Base-by-base conservation (phyloP, 805 yeast genomes). In the Ogataea paraovalis region DNA sequence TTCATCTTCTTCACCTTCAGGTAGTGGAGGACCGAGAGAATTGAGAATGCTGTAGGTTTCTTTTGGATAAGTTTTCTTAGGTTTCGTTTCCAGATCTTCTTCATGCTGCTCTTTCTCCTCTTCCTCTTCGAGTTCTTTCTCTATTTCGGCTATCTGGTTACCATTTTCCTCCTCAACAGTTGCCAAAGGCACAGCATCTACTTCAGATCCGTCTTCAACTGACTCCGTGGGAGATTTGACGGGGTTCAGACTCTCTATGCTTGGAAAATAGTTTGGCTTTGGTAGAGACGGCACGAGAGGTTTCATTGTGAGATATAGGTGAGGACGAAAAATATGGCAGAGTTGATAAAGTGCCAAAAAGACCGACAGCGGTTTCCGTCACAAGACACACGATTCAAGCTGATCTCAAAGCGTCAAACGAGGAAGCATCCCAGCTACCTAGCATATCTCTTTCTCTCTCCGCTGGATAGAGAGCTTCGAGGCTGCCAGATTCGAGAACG, bases 1-100 rank as follows among this genome's bases (percentile, higher is more conserved):
- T 4, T 51, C 58, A 19, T 56, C 48, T 21, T 57, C 61, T 22
- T 23, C 39, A 25, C 33, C 44, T 20, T 32, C 39, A 12, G 30
- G 37, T 32, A 39, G 12, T 12, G 37, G 39, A 19, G 22, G 23
- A 9, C 46, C 46, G 14, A 44, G n/a, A 8, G 39, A 30, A 25
- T 44, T 44, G 12, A 41, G 23, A 3, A 22, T 13, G 9, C 38
- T 16, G 10, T 27, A 19, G 6, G 30, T 27, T 28, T 46, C 51
- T 41, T 44, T 43, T 20, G 44, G 47, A 23, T 41, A 41, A 21
- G 4, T 28, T 23, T 40, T 34, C 38, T 42, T 41, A 14, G 33
- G 32, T 13, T 33, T 42, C 3, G 46, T 44, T 20, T 40, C 48
- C 20, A 25, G 39, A 5, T 40, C 21, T n/a, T 40, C 42, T 25